A percentile compares a stretch with the other conserved stretches of the same genome.
Evolutionary conservation across 768 basidiomycete genomes (phyloP).

Genomic region (Psilocybe azurescens): DNA sequence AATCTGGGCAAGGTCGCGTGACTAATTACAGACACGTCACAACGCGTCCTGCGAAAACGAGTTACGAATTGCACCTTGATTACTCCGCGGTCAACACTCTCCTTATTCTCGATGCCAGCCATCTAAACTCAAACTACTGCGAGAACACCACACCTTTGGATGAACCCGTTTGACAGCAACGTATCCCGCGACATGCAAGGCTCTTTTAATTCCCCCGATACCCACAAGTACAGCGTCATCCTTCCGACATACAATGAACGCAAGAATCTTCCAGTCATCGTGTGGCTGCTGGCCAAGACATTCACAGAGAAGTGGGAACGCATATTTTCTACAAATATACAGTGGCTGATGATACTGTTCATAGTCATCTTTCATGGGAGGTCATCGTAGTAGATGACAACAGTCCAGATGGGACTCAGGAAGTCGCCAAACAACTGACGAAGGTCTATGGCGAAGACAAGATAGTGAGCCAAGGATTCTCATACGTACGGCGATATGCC

Average conservation of each 20-base stretch:
- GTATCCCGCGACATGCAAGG: constrained; percentile 71
- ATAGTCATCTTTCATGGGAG: constrained; percentile 81
- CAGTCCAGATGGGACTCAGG: constrained; percentile 92
- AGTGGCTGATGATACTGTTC: constrained; percentile 12
- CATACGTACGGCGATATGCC: not conserved
- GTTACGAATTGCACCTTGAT: not conserved
- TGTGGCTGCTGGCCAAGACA: constrained; percentile 82
- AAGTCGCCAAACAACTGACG: constrained; percentile 83
- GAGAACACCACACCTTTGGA: constrained; percentile 31
- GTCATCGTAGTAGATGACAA: constrained; percentile 92
- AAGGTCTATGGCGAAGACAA: constrained; percentile 82
- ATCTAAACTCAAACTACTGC: constrained; percentile 16
- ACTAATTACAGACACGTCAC: constrained; percentile 24
- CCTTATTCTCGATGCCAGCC: constrained; percentile 22
- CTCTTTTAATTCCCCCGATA: constrained; percentile 52
- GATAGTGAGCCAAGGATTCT: constrained; percentile 51
- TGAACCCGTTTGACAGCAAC: constrained; percentile 71
- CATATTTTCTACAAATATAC: not conserved
- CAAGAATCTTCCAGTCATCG: constrained; percentile 86
- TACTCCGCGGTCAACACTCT: constrained; percentile 13
- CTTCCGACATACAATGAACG: constrained; percentile 95
- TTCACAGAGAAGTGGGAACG: constrained; percentile 76
- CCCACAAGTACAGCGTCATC: constrained; percentile 90
- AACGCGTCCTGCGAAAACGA: constrained; percentile 3
- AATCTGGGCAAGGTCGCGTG: constrained; percentile 20